phyloP scores from a whole-genome alignment of 2,329 filamentous ascomycete species.

The Dactylellina drechsleri region DNA sequence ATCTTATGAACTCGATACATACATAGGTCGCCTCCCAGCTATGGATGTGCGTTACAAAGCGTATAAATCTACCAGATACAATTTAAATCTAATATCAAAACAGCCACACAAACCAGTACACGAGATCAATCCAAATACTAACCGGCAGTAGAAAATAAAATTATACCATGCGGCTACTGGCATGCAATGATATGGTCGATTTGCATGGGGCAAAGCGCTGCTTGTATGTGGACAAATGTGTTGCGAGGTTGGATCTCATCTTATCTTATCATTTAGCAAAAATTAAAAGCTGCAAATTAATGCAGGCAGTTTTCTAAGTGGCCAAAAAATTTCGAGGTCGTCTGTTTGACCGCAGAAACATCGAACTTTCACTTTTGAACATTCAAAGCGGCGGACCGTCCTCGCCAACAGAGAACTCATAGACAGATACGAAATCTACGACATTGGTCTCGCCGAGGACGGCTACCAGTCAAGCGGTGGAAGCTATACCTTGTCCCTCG shows the following conservation, averaged over 20 bases:
- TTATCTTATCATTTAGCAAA: constrained; percentile 49
- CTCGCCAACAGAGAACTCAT: neutral
- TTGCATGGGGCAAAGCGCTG: too few relatives aligned
- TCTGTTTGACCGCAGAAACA: constrained; percentile 9
- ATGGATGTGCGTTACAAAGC: too few relatives aligned
- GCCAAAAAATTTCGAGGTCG: constrained; percentile 31
- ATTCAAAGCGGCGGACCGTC: neutral
- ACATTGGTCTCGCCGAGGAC: constrained; percentile 4
- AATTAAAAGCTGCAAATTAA: constrained; percentile 1
- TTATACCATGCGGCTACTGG: too few relatives aligned
- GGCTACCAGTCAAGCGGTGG: constrained; percentile 7
- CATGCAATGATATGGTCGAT: too few relatives aligned
- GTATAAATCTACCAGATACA: too few relatives aligned
- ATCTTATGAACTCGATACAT: too few relatives aligned
- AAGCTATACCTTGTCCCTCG: neutral
- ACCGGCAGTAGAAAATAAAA: too few relatives aligned
- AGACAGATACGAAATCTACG: constrained; percentile 1
- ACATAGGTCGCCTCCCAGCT: too few relatives aligned
- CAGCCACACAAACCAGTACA: too few relatives aligned
- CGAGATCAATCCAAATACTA: too few relatives aligned
- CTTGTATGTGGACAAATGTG: constrained; percentile 12
- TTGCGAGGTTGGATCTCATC: constrained; percentile 51
- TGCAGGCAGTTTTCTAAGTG: constrained; percentile 11
- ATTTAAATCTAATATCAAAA: too few relatives aligned
- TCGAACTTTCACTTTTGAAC: neutral